A percentile compares a stretch with the other conserved stretches of the same genome.
Evolutionary conservation across 306 rosid genomes (phyloP).

Genomic region (Casuarina equisetifolia): DNA sequence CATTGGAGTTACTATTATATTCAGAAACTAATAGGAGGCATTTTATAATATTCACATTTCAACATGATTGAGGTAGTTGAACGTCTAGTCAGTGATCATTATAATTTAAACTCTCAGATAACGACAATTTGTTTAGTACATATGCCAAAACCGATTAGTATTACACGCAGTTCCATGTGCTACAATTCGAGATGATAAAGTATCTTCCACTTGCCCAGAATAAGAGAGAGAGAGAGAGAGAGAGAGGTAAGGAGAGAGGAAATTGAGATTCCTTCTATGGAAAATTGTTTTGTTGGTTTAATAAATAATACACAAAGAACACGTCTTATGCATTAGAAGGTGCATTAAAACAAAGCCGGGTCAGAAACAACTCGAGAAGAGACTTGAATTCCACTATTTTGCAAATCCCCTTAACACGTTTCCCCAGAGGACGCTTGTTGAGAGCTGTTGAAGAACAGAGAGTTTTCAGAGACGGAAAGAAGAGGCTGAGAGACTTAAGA

Average conservation of each 20-base stretch:
- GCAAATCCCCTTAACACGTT: too few relatives aligned
- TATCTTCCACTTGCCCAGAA: background rate
- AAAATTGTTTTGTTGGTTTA: background rate
- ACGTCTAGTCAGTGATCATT: conserved; percentile 20
- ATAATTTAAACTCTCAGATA: background rate
- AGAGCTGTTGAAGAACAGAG: too few relatives aligned
- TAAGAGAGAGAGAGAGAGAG: background rate
- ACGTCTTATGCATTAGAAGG: too few relatives aligned
- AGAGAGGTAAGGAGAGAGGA: background rate
- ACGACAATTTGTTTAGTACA: conserved; percentile 7
- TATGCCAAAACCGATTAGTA: background rate
- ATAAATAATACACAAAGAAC: too few relatives aligned
- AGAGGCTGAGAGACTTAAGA: too few relatives aligned
- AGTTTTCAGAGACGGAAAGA: too few relatives aligned
- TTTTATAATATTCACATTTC: background rate
- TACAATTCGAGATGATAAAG: background rate
- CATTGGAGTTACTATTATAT: background rate
- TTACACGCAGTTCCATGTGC: conserved; percentile 6
- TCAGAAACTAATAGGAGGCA: background rate
- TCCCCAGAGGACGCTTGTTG: too few relatives aligned
- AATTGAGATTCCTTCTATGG: background rate
- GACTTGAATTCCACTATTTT: too few relatives aligned
- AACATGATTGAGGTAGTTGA: conserved; percentile 23
- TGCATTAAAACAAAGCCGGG: too few relatives aligned
- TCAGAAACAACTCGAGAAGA: too few relatives aligned